Conservation (phyloP, 805 yeast genomes). For the Starmerella cellae region DNA sequence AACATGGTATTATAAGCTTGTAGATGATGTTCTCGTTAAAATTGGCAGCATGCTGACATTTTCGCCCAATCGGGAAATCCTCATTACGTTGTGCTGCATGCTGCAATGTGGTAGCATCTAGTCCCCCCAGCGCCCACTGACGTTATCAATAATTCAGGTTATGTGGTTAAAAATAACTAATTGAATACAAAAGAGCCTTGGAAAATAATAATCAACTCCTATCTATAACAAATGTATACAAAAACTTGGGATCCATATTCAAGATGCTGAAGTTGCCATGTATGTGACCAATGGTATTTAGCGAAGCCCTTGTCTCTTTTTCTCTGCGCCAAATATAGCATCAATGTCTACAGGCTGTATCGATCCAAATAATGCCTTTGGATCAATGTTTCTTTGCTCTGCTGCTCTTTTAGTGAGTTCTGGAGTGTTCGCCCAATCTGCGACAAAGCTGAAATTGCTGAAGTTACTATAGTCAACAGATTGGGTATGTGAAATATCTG, state of each 20-base stretch:
- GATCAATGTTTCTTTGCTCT: slow-evolving; percentile 44
- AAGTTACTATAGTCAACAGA: slow-evolving; percentile 11
- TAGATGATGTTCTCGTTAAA: no score
- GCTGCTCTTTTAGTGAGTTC: slow-evolving; percentile 36
- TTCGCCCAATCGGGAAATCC: no score
- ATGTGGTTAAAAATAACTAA: neutral
- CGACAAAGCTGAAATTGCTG: slow-evolving; percentile 28
- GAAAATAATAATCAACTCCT: neutral
- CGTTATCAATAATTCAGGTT: no score
- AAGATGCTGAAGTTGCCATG: no score
- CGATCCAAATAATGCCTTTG: slow-evolving; percentile 60
- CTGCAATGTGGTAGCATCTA: no score
- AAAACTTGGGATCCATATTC: no score
- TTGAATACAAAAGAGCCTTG: neutral
- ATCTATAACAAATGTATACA: neutral
- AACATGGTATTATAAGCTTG: no score
- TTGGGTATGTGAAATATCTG: neutral
- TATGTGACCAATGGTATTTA: no score
- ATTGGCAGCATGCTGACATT: no score
- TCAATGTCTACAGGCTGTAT: slow-evolving; percentile 56
- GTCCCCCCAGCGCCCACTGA: no score
- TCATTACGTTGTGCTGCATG: no score
- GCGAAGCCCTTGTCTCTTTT: slow-evolving; percentile 1
- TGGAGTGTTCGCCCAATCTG: slow-evolving; percentile 54
- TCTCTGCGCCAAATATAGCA: slow-evolving; percentile 38